phyloP scores from a whole-genome alignment of 2,329 filamentous ascomycete species.

The Tolypocladium inflatum region DNA sequence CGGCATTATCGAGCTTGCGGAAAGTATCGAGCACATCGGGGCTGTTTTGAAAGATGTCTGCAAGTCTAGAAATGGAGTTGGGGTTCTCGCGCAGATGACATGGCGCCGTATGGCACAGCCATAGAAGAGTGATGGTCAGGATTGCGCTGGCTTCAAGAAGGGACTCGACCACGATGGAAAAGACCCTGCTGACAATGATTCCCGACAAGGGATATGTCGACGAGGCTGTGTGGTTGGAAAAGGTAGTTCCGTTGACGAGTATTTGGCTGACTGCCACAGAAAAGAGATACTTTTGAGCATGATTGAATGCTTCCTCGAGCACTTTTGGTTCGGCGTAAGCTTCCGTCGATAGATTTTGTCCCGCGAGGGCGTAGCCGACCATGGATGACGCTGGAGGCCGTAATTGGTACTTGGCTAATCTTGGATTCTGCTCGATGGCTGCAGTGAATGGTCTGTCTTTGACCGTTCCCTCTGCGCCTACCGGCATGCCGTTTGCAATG shows the following conservation, averaged over 20 bases:
- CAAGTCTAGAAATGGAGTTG: constrained; percentile 11
- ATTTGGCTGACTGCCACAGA: constrained; percentile 11
- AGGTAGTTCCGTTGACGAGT: constrained; percentile 7
- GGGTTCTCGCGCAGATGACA: constrained; percentile 15
- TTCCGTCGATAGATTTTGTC: background rate
- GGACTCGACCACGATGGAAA: constrained; percentile 19
- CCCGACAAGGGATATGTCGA: constrained; percentile 13
- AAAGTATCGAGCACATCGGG: constrained; percentile 2
- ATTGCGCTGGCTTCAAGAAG: no score
- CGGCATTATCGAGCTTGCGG: constrained; percentile 1
- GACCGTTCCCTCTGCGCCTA: background rate
- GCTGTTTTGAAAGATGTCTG: constrained; percentile 11
- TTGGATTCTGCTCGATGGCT: background rate
- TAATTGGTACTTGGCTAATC: background rate
- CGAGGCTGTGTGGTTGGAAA: background rate
- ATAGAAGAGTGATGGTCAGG: no score
- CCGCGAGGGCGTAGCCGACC: constrained; percentile 22
- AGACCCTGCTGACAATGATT: constrained; percentile 20
- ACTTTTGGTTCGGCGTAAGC: constrained; percentile 5
- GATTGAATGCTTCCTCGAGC: constrained; percentile 9
- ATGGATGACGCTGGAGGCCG: constrained; percentile 4
- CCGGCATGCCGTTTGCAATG: constrained; percentile 15
- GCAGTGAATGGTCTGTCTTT: background rate
- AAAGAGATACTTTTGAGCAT: constrained; percentile 21
- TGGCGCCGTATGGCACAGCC: rapidly evolving